Evolutionary conservation across 805 yeast genomes (phyloP), one percentile per base, ranked within the genome.

Genomic region (Isabelozyma heimii): DNA sequence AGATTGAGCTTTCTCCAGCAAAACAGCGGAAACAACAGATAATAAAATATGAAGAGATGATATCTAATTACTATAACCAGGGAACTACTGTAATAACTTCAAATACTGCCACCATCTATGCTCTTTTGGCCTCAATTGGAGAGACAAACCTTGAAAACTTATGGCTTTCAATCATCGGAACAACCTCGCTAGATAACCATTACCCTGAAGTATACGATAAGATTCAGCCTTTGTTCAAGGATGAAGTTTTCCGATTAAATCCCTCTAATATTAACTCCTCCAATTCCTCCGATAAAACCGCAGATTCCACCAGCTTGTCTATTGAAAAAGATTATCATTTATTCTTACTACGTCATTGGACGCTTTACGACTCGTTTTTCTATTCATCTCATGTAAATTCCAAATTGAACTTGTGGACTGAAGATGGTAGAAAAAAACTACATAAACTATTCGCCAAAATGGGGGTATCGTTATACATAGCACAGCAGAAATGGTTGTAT

Each of bases 401-500:
- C 10, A 89, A 91, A 62, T 71, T 94, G 48, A 83, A 83, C 48
- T 71, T 94, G 37, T 94, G 97, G 94, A 86, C 91, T 30, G 97
- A 89, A 60, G 91, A 87, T 49, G 99, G 99, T 5, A 80, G 85
- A 55, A 90, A 89, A 61, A 80, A 84, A 54, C 72, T 94, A 45
- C 96, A 91, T 62, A 90, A 91, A 58, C 78, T 94, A 81, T 89
- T 94, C 70, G 99, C 99, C 1, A 82, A 87, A 57, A 94, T 95
- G 97, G 99, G 99, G 7, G 86, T 94, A 5, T 85, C 97, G 0
- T 73, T 94, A 43, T 85, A 83, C 5, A 84, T 86, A n/a, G 94
- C 98, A 0, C 87, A 85, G 59, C 97, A 94, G 65, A 84, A 84
- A 48, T 94, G 98, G 98, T 76, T 86, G 24, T 95, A 92, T 63